These are phyloP conservation scores for Phytopythium kandeliae DNA, from an alignment of 352 stramenopile genomes.

Conservation along the genomic window DNA sequence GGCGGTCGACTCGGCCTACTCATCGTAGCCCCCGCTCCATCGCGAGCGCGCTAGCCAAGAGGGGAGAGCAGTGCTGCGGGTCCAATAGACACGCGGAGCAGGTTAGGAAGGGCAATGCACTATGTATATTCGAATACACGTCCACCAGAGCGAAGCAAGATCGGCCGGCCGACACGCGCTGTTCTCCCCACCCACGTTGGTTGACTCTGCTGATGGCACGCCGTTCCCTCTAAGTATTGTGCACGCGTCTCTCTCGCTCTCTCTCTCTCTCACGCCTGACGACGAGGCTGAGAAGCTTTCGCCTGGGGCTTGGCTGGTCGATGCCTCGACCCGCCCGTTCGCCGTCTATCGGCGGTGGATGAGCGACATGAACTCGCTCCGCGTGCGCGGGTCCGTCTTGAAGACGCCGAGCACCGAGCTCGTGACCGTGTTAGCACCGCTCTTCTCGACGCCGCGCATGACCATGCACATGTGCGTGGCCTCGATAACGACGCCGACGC, in stretches of 20 bases:
- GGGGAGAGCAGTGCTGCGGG: too few relatives aligned
- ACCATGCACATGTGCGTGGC: constrained; percentile 99
- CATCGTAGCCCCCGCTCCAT: constrained; percentile 10
- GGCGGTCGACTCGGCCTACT: constrained; percentile 65
- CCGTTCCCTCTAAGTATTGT: constrained; percentile 22
- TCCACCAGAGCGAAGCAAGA: constrained; percentile 37
- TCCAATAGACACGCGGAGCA: too few relatives aligned
- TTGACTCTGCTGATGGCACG: constrained; percentile 29
- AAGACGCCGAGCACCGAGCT: constrained; percentile 97
- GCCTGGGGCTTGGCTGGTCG: too few relatives aligned
- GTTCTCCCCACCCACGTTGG: constrained; percentile 20
- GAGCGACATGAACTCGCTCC: constrained; percentile 86
- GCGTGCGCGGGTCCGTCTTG: constrained; percentile 89
- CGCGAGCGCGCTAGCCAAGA: too few relatives aligned
- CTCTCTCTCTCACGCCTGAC: not conserved
- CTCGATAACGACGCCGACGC: constrained; percentile 98
- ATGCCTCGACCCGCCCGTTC: too few relatives aligned
- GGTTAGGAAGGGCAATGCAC: constrained; percentile 28
- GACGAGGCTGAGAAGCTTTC: too few relatives aligned
- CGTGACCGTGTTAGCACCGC: constrained; percentile 94
- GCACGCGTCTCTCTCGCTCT: not conserved
- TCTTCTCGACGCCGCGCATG: constrained; percentile 99
- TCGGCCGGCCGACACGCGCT: not conserved
- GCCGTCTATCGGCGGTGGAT: constrained; percentile 70
- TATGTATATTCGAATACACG: constrained; percentile 16